phyloP scores from a whole-genome alignment of 768 basidiomycete species.

The Xerocomus potaroensis region DNA sequence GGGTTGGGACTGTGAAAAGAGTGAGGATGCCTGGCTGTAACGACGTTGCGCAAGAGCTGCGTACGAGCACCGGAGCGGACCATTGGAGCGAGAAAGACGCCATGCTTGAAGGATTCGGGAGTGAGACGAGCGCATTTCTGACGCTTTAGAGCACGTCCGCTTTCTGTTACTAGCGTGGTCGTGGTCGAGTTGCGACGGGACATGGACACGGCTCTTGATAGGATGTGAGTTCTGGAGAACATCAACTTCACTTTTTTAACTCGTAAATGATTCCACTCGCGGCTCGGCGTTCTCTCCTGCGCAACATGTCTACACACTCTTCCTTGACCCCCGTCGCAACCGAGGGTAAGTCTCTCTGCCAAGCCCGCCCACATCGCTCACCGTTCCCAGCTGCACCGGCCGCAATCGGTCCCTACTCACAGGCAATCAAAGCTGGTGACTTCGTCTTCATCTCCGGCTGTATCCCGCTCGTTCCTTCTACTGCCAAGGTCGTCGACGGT shows the following conservation, averaged over 20 bases:
- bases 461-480: slow-evolving; percentile 75
- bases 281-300: no score
- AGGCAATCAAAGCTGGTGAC: slow-evolving; percentile 80
- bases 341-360: slow-evolving; percentile 9
- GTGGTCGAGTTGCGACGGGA: slow-evolving; percentile 50
- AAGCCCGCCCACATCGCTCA: not conserved
- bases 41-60: slow-evolving; percentile 36
- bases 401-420: slow-evolving; percentile 84
- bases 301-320: slow-evolving; percentile 33
- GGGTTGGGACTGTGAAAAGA: slow-evolving; percentile 64
- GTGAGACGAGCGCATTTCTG: slow-evolving; percentile 57
- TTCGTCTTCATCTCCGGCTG: slow-evolving; percentile 89
- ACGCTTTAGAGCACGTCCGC: slow-evolving; percentile 43
- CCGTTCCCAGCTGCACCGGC: slow-evolving; percentile 57
- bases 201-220: slow-evolving; percentile 38
- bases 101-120: slow-evolving; percentile 76
- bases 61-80: slow-evolving; percentile 87
- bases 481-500: slow-evolving; percentile 40
- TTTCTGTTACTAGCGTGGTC: no score
- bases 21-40: not conserved
- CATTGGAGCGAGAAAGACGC: slow-evolving; percentile 97
- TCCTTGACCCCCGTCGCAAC: slow-evolving; percentile 36
- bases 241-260: no score
- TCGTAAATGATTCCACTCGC: not conserved
- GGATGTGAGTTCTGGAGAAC: no score